Evolutionary conservation across 1,139 yeast genomes (phyloP), one percentile per base, ranked within the genome.

Genomic region (Dujonia santamariae): DNA sequence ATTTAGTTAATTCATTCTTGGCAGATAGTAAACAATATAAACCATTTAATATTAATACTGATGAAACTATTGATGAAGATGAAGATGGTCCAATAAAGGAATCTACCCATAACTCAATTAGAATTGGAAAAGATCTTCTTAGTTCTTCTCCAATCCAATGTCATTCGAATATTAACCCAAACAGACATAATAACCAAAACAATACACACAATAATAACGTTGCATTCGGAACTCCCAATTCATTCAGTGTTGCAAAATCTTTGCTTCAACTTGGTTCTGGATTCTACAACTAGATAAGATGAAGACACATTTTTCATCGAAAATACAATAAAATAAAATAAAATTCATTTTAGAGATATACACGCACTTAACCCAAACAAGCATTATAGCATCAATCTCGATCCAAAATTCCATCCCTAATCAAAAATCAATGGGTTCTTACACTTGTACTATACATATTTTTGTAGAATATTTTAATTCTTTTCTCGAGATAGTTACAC

Each of bases 201-300:
- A n/a, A n/a, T n/a, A 21, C 23, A 11, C 23, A 21, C 23, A 28
- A 13, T 8, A 21, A 28, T 3, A 19, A 18, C 20, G 54, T 56
- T 37, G 48, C 53, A 31, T 62, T 67, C 41, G 72, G 72, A n/a
- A 69, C 75, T n/a, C 75, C 75, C 35, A 69, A 67, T 47, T 64
- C 72, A 37, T 69, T 69, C 43, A 63, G 68, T 35, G 74, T 69
- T 37, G 75, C 75, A 32, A 68, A 67, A 48, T 64, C 72, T 21
- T 64, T 69, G 46, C 61, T 69, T 40, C 74, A 67, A 51, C 60
- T 69, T 44, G 74, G 75, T 21, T 35, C 43, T 11, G 43, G 43
- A 16, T 39, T 38, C 19, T 39, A 39, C 18, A 29, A 29, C 17
- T 29, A n/a, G n/a, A n/a, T n/a, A n/a, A n/a, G n/a, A 21, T 11